phyloP scores from a whole-genome alignment of 2,329 filamentous ascomycete genomes.

The Ophiocordyceps camponoti-floridani region DNA sequence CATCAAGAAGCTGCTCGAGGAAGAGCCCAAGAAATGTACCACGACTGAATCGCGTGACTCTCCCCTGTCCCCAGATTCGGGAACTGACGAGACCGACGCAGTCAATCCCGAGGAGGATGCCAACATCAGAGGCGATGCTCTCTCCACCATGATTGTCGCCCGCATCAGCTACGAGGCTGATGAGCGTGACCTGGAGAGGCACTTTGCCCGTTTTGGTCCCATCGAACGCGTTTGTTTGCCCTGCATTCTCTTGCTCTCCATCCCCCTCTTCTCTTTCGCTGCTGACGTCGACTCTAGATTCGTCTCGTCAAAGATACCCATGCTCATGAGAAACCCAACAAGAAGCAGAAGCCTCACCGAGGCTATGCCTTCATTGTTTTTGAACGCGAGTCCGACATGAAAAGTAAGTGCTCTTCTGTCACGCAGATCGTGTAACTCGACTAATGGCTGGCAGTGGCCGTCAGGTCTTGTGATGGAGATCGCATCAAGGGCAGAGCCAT shows the following conservation, averaged over 20 bases:
- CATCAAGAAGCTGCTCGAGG: conserved; percentile 42
- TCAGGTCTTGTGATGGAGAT: conserved; percentile 71
- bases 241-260: too few species aligned
- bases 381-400: conserved; percentile 96
- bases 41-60: not conserved
- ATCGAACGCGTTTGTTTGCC: conserved; percentile 61
- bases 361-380: conserved; percentile 97
- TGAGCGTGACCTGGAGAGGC: conserved; percentile 76
- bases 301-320: conserved; percentile 70
- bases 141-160: conserved; percentile 85
- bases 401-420: conserved; percentile 48
- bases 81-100: conserved; percentile 13
- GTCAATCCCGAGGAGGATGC: conserved; percentile 72
- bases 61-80: not conserved
- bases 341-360: conserved; percentile 65
- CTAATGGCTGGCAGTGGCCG: conserved; percentile 56
- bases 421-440: not conserved
- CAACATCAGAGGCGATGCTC: conserved; percentile 82
- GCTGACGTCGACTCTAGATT: conserved; percentile 37
- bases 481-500: conserved; percentile 84
- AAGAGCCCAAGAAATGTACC: conserved; percentile 48
- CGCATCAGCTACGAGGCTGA: conserved; percentile 80
- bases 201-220: conserved; percentile 83
- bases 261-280: not conserved
- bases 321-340: conserved; percentile 48